phyloP scores from a whole-genome alignment of 2,329 filamentous ascomycete species.

The Penicillium polonicum region DNA sequence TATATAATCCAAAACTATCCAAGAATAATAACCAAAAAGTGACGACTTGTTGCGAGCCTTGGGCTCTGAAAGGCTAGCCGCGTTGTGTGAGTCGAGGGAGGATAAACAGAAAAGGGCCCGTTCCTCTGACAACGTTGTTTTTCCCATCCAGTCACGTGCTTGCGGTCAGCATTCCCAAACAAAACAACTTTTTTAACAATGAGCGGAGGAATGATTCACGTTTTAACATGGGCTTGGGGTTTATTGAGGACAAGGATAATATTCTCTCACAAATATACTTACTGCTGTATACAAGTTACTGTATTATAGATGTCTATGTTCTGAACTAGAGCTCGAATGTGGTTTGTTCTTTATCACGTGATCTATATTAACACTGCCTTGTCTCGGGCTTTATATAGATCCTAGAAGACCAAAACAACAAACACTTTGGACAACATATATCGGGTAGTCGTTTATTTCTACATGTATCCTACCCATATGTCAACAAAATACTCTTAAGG shows the following conservation, averaged over 20 bases:
- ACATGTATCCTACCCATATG: no score
- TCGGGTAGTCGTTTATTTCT: no score
- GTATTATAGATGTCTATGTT: not conserved
- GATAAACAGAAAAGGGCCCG: constrained; percentile 42
- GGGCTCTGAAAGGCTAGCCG: constrained; percentile 15
- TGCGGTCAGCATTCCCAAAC: constrained; percentile 30
- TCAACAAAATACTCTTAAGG: not conserved
- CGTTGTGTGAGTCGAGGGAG: constrained; percentile 29
- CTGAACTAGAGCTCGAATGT: not conserved
- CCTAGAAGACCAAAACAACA: no score
- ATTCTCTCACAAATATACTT: not conserved
- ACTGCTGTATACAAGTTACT: not conserved
- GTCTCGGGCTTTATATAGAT: not conserved
- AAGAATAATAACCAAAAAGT: constrained; percentile 7
- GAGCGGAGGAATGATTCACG: not conserved
- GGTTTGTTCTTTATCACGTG: not conserved
- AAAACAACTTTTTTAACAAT: constrained; percentile 8
- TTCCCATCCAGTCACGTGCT: constrained; percentile 32
- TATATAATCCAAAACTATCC: constrained; percentile 1
- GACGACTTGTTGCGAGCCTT: constrained; percentile 9
- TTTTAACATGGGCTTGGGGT: no score
- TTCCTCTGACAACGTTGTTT: constrained; percentile 46
- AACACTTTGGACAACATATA: no score
- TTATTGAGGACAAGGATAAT: not conserved
- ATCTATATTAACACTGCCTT: not conserved